Evolutionary conservation across 352 stramenopile species (phyloP).

Genomic region (Globisporangium nodosum): DNA sequence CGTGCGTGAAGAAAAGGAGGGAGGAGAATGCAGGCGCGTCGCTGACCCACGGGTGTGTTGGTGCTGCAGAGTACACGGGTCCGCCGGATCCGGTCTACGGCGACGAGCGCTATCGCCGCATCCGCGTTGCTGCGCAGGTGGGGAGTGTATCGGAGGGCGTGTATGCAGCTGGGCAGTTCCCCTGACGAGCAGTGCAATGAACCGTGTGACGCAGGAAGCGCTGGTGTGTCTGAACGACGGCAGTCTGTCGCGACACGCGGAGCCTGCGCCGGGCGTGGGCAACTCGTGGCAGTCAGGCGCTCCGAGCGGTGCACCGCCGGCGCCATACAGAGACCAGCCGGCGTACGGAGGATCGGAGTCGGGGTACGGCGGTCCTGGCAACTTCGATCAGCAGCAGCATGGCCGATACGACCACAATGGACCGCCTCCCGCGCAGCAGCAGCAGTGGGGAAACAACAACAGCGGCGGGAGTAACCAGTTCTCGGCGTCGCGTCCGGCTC

Average conservation of each 20-base stretch:
- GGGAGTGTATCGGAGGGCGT: background rate
- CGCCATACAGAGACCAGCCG: constrained; percentile 11
- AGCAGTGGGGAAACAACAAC: constrained; percentile 42
- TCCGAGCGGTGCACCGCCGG: constrained; percentile 2
- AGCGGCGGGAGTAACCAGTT: constrained; percentile 10
- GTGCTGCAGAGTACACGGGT: constrained; percentile 61
- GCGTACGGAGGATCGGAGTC: constrained; percentile 6
- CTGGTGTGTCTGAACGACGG: constrained; percentile 75
- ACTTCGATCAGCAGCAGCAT: constrained; percentile 13
- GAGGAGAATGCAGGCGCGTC: background rate
- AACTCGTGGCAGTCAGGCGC: constrained; percentile 19
- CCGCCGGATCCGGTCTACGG: constrained; percentile 69
- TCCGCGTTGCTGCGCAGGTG: constrained; percentile 72
- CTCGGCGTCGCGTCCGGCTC: constrained; percentile 29
- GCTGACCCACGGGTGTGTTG: background rate
- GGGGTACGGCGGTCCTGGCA: constrained; percentile 9
- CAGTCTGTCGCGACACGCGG: constrained; percentile 46
- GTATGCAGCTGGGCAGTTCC: too few relatives aligned
- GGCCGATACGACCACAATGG: constrained; percentile 8
- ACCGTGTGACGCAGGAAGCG: constrained; percentile 34
- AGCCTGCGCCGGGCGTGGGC: constrained; percentile 12
- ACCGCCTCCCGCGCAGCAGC: constrained; percentile 9
- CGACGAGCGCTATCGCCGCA: constrained; percentile 82
- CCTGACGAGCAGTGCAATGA: background rate
- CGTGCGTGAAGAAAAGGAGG: constrained; percentile 32